These are phyloP conservation scores for Heliamphora pulchella DNA, from an alignment of 179 eudicot species.

Conservation along the genomic window DNA sequence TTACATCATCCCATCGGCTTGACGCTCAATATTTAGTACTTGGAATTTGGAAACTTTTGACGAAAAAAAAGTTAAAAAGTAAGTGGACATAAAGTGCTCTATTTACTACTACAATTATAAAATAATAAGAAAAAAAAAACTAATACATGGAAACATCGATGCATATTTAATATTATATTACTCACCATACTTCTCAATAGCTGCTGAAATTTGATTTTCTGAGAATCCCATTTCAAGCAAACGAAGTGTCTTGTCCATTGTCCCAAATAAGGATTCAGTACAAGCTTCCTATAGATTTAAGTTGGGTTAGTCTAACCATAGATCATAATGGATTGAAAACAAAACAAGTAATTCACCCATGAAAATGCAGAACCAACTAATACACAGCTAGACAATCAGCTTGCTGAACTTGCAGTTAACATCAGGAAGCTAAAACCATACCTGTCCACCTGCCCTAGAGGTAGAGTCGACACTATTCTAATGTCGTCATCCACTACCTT, in stretches of 20 bases:
- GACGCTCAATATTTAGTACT: no score
- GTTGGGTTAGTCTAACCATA: not conserved
- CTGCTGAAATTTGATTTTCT: conserved; percentile 76
- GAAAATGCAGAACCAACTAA: not conserved
- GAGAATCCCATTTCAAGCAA: conserved; percentile 84
- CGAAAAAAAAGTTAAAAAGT: no score
- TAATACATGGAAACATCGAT: not conserved
- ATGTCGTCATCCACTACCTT: not conserved
- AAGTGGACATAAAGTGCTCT: no score
- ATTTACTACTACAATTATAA: no score
- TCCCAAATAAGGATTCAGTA: conserved; percentile 71
- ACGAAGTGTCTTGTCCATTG: conserved; percentile 78
- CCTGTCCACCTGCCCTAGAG: not conserved
- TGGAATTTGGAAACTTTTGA: no score
- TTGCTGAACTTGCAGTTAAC: not conserved
- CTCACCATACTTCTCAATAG: conserved; percentile 81
- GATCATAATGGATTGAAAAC: not conserved
- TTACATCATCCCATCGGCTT: no score
- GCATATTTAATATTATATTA: not conserved
- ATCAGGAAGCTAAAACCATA: not conserved
- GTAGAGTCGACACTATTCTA: not conserved
- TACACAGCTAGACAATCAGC: not conserved
- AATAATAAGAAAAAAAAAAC: no score
- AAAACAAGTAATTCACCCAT: not conserved
- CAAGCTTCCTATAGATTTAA: conserved; percentile 37